Evolutionary conservation across 306 rosid genomes (phyloP), one percentile per base, ranked within the genome.

Genomic region (Abrus pulchellus): DNA sequence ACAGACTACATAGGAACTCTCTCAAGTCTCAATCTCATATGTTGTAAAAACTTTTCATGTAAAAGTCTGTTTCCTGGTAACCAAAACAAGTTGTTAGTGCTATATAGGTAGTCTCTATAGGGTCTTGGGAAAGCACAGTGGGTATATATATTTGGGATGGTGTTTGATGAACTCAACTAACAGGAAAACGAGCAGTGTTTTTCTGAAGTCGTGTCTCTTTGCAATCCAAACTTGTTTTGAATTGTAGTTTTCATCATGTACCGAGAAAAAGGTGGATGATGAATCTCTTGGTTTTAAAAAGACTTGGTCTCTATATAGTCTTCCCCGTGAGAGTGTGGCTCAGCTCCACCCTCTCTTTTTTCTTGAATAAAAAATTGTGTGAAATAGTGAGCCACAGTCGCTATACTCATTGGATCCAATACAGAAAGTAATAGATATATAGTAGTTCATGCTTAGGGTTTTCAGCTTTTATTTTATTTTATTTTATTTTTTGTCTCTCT

Each of bases 201-300:
- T 52, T 89, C 86, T 86, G 89, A 83, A 52, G 54, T 44, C 40
- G 43, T 83, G 87, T 72, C 80, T 52, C 79, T 77, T 60, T 59
- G 45, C 61, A 73, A 74, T 68, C 54, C 82, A 81, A 73, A 86
- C 76, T 57, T 78, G 75, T 80, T 83, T 84, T 85, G 84, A 87
- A 86, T 78, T 79, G 79, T 86, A 83, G 90, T 82, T 83, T 89
- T 91, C 88, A 83, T 75, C 88, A 74, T 85, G 80, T 82, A 82
- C 87, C 54, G 50, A 34, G 55, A 34, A 75, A 64, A 75, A 83
- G 62, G 85, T 75, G 40, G 48, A 68, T 8, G 41, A 76, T 80
- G 84, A 82, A 82, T 87, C 85, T 74, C 79, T 80, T 80, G 63
- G 56, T 74, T 62, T 20, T 74, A 43, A 52, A 47, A 59, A 48